Percentiles rank a stretch among this genome's conserved stretches.
Conservation (phyloP, 78 protist species). For the Cyanophora paradoxa region DNA sequence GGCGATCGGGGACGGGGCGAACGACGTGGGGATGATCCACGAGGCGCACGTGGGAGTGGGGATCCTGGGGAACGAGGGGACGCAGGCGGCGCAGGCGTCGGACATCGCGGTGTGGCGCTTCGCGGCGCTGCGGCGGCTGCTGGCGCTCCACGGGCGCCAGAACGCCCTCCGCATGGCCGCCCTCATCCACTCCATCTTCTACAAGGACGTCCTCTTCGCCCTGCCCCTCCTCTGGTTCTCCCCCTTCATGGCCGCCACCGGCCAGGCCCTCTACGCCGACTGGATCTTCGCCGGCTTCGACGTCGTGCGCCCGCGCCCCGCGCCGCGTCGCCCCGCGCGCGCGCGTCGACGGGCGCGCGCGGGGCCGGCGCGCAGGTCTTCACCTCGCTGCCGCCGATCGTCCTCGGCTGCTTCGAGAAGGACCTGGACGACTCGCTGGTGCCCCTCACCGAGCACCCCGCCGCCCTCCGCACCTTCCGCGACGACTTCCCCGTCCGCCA, state of each 20-base stretch:
- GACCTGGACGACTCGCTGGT: background rate
- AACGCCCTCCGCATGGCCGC: too few species aligned
- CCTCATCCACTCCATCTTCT: conserved; percentile 69
- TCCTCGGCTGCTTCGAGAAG: conserved; percentile 6
- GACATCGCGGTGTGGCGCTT: conserved; percentile 75
- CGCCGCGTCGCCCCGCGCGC: too few species aligned
- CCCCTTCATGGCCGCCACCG: conserved; percentile 36
- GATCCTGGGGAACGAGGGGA: conserved; percentile 81
- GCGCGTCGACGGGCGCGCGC: too few species aligned
- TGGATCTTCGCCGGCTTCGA: conserved; percentile 40
- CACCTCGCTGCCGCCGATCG: conserved; percentile 55
- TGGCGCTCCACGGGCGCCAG: conserved; percentile 80
- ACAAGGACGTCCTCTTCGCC: conserved; percentile 62
- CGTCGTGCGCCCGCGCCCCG: too few species aligned
- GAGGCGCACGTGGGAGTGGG: conserved; percentile 81
- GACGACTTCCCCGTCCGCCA: background rate
- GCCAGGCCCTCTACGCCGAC: conserved; percentile 57
- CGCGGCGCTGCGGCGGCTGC: conserved; percentile 45
- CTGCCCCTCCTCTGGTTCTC: conserved; percentile 52
- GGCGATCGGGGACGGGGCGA: conserved; percentile 89
- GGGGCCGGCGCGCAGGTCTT: too few species aligned
- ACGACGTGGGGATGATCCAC: conserved; percentile 87
- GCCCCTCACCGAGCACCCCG: too few species aligned
- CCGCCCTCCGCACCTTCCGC: too few species aligned
- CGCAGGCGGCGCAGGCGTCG: conserved; percentile 73